phyloP scores from a whole-genome alignment of 169 alveolate species.

The Perkinsus olseni region DNA sequence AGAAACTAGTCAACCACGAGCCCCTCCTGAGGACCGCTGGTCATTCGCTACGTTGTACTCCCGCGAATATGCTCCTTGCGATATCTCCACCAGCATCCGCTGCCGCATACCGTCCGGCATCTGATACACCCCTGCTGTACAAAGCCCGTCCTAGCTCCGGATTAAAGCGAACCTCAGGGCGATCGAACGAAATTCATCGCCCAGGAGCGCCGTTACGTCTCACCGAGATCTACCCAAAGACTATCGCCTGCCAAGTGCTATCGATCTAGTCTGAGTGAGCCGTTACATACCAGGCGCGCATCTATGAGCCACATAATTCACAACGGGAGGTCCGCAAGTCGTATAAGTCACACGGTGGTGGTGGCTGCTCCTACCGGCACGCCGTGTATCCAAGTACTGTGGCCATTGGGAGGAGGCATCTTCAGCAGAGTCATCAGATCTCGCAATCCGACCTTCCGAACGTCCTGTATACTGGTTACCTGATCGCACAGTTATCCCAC shows the following conservation, averaged over 20 bases:
- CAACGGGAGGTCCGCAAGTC: no score
- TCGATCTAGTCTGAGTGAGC: no score
- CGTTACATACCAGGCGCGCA: no score
- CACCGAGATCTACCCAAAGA: no score
- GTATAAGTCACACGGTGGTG: no score
- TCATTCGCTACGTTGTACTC: not conserved
- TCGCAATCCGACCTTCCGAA: not conserved
- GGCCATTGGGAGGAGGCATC: not conserved
- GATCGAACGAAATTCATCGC: no score
- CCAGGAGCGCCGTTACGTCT: no score
- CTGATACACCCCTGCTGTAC: no score
- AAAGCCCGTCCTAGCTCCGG: no score
- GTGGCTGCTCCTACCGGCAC: not conserved
- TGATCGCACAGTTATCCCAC: not conserved
- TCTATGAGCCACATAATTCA: no score
- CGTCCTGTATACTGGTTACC: not conserved
- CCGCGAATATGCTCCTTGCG: not conserved
- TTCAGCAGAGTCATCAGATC: not conserved
- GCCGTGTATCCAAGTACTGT: not conserved
- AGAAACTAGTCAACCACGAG: not conserved
- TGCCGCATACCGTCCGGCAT: not conserved
- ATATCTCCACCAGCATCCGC: slow-evolving; percentile 2
- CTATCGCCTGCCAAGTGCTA: no score
- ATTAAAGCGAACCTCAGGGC: no score
- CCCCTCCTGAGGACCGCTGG: not conserved